Evolutionary conservation across 495 filamentous ascomycete species (phyloP).

Genomic region (Penicillium psychrofluorescens): DNA sequence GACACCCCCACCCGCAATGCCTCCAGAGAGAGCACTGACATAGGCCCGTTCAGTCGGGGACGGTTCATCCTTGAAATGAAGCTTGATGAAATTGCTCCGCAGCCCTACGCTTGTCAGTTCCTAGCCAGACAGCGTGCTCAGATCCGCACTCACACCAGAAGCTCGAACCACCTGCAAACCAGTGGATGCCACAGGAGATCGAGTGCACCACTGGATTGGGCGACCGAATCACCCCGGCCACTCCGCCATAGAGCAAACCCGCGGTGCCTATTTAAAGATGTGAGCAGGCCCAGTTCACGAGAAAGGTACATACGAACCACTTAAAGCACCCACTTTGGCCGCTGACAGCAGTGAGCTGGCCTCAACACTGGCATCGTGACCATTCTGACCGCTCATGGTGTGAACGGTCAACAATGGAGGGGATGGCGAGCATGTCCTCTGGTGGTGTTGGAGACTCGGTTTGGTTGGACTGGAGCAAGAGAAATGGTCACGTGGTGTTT

Average conservation of each 20-base stretch:
- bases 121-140: not conserved
- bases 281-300: not conserved
- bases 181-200: slow-evolving; percentile 65
- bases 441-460: too few relatives aligned
- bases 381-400: slow-evolving; percentile 25
- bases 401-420: not conserved
- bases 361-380: slow-evolving; percentile 6
- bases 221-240: slow-evolving; percentile 59
- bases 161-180: slow-evolving; percentile 65
- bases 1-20: slow-evolving; percentile 54
- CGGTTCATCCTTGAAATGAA: slow-evolving; percentile 40
- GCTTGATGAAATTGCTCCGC: slow-evolving; percentile 31
- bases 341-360: slow-evolving; percentile 27
- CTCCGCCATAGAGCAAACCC: slow-evolving; percentile 67
- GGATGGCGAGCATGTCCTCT: too few relatives aligned
- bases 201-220: slow-evolving; percentile 63
- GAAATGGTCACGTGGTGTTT: too few relatives aligned
- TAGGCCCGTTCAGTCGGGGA: slow-evolving; percentile 47
- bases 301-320: slow-evolving; percentile 32
- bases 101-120: slow-evolving; percentile 1
- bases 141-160: slow-evolving; percentile 58
- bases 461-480: too few relatives aligned
- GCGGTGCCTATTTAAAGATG: slow-evolving; percentile 44
- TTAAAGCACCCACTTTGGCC: slow-evolving; percentile 44
- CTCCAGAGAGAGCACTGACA: slow-evolving; percentile 62